phyloP scores from a whole-genome alignment of 2,329 filamentous ascomycete species.

The Thelonectria olida region DNA sequence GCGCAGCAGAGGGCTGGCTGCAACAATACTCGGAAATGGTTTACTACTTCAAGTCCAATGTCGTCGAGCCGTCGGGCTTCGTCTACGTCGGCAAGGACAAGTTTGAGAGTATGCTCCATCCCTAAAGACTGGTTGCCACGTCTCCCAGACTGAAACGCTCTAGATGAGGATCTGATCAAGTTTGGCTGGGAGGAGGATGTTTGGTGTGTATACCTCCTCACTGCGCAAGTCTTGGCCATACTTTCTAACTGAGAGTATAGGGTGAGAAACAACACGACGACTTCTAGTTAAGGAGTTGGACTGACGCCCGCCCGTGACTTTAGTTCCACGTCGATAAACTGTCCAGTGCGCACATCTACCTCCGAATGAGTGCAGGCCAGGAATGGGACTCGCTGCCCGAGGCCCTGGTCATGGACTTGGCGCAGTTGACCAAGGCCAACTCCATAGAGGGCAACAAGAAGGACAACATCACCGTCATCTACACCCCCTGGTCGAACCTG shows the following conservation, averaged over 20 bases:
- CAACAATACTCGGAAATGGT: constrained; percentile 72
- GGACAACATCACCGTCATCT: constrained; percentile 95
- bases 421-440: constrained; percentile 76
- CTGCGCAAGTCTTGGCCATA: not conserved
- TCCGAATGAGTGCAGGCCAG: constrained; percentile 81
- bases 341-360: constrained; percentile 95
- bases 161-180: constrained; percentile 96
- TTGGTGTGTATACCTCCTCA: constrained; percentile 67
- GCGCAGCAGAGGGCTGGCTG: not conserved
- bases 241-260: constrained; percentile 26
- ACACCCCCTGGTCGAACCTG: constrained; percentile 97
- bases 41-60: constrained; percentile 92
- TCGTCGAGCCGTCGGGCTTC: constrained; percentile 82
- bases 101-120: constrained; percentile 82
- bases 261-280: constrained; percentile 22
- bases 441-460: constrained; percentile 82
- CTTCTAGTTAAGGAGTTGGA: not conserved
- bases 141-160: constrained; percentile 27
- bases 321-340: constrained; percentile 98
- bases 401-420: constrained; percentile 83
- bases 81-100: constrained; percentile 99
- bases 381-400: constrained; percentile 84
- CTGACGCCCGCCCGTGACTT: not conserved
- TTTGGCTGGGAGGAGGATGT: constrained; percentile 95
- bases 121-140: not conserved